These are phyloP conservation scores for Syzygium syzygioides DNA, from an alignment of 441 rosid genomes.

Conservation along the genomic window DNA sequence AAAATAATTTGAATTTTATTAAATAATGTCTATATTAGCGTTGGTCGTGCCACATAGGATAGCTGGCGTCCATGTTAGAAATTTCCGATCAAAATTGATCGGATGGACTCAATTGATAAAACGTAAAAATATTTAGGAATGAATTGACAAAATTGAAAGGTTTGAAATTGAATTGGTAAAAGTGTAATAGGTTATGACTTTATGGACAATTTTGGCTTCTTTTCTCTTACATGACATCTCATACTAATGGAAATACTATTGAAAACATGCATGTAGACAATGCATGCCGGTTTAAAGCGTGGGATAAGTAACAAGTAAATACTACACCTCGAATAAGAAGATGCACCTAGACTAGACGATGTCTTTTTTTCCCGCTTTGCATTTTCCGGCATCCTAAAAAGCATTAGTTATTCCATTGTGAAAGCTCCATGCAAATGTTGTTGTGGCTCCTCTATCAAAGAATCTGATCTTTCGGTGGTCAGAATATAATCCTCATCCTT, in stretches of 20 bases:
- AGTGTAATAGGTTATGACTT: no score
- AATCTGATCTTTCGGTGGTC: neutral
- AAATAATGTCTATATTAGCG: no score
- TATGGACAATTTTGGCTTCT: no score
- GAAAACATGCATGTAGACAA: neutral
- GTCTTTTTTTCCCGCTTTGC: neutral
- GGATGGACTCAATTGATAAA: accelerated
- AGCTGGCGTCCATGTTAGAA: no score
- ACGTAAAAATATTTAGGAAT: no score
- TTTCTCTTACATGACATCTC: neutral
- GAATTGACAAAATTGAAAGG: no score
- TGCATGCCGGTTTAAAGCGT: neutral
- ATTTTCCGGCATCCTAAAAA: neutral
- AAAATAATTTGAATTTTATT: no score
- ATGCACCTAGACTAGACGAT: neutral
- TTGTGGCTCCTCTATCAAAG: neutral
- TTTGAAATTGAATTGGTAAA: no score
- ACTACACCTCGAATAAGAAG: neutral
- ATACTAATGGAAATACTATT: neutral
- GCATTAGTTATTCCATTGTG: neutral
- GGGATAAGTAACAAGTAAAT: neutral
- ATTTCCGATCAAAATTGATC: no score
- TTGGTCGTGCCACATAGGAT: no score
- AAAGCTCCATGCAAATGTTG: neutral
- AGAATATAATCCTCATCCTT: no score